These are phyloP conservation scores for Kwoniella dejecticola DNA, from an alignment of 768 basidiomycete genomes.

Conservation along the genomic window DNA sequence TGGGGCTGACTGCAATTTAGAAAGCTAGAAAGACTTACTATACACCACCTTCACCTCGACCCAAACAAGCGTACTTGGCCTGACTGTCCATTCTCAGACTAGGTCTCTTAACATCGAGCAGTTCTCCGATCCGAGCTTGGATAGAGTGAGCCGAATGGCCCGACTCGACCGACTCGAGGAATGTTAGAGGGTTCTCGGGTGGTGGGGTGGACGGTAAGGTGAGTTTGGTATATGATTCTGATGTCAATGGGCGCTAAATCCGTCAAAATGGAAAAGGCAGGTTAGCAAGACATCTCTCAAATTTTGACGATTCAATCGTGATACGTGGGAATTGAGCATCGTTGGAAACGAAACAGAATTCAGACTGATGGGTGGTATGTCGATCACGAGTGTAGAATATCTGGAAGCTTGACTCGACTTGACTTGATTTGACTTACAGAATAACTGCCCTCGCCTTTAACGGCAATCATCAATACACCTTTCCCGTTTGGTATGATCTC, in stretches of 20 bases:
- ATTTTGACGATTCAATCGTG: no score
- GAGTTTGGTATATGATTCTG: conserved; percentile 61
- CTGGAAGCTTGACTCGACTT: no score
- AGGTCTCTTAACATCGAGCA: conserved; percentile 67
- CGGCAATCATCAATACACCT: conserved; percentile 83
- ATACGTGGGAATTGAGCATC: no score
- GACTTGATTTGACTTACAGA: conserved; percentile 44
- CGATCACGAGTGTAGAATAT: no score
- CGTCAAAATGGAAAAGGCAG: neutral
- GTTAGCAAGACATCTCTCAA: no score
- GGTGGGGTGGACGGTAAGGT: conserved; percentile 57
- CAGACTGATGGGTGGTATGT: no score
- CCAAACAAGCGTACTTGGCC: conserved; percentile 87
- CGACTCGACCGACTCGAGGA: conserved; percentile 90
- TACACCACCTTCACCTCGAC: conserved; percentile 74
- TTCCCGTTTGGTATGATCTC: conserved; percentile 56
- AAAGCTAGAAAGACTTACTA: conserved; percentile 42
- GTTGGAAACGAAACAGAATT: no score
- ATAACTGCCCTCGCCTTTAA: conserved; percentile 72
- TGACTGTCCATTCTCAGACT: conserved; percentile 92
- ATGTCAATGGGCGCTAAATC: conserved; percentile 62
- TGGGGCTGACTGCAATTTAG: no score
- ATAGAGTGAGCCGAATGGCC: conserved; percentile 88
- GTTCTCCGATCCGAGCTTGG: conserved; percentile 69
- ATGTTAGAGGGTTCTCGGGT: conserved; percentile 61